Base-by-base conservation (phyloP, 495 filamentous ascomycete genomes). In the Endocarpon pusillum region DNA sequence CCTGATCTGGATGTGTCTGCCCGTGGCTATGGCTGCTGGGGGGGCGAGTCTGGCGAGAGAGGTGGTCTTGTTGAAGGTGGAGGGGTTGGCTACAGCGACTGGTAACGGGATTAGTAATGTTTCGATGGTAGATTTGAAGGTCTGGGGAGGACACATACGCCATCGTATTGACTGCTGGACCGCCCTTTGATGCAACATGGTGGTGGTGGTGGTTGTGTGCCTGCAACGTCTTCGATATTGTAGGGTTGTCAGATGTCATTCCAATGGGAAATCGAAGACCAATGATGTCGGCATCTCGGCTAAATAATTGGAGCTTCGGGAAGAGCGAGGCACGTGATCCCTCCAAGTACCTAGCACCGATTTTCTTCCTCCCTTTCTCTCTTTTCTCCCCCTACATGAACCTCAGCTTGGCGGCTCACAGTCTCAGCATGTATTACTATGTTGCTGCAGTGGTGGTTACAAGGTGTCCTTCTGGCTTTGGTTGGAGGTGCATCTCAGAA, bases 111-210 rank as follows among this genome's bases (percentile, higher is more conserved):
- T 14, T 7, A 39, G 29, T 12, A 2, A 21, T 11, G 32, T 38
- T 35, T 40, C 29, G 37, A 40, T 36, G 21, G 39, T 33, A 33
- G 53, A 47, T 42, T 36, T 28, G 32, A 39, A 14, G 15, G 33
- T 19, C 30, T 12, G 20, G 22, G 34, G 25, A n/a, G 27, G 15
- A 21, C 7, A 63, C 67, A 37, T 76, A 80, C 76, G 57, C 62
- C 74, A 68, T 62, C 74, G 71, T 57, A 76, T 56, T 49, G 72
- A 71, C 49, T 71, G 70, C 49, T 79, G 64, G 33, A 64, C 63
- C 52, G 71, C 55, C 61, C 75, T 69, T 48, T 76, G 73, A 41
- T 69, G 65, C 49, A 71, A 60, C 75, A 82, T 82, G 21, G 32
- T 70, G 57, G 48, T 19, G 33, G 32, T 32, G 14, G 19, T 31